phyloP scores from a whole-genome alignment of 1,284 basidiomycete species.

The Cryptococcus sp. region DNA sequence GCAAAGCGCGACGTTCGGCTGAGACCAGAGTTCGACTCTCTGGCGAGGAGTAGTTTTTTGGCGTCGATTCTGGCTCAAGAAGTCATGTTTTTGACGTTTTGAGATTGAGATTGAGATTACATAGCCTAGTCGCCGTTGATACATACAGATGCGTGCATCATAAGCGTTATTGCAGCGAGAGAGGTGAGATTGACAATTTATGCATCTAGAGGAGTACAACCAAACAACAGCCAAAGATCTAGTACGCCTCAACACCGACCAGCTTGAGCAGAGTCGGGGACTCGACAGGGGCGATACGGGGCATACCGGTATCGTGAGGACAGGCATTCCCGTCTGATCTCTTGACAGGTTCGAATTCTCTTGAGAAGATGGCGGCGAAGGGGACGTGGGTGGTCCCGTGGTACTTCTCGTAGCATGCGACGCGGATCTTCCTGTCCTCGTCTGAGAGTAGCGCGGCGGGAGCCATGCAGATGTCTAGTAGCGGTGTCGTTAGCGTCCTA shows the following conservation, averaged over 20 bases:
- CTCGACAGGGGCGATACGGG: conserved; percentile 2
- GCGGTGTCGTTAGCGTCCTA: background rate
- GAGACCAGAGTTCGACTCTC: conserved; percentile 38
- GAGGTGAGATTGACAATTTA: too few relatives aligned
- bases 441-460: conserved; percentile 25
- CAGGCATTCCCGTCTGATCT: conserved; percentile 21
- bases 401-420: conserved; percentile 17
- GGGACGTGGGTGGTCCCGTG: conserved; percentile 32
- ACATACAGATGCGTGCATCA: too few relatives aligned
- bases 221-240: background rate
- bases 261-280: conserved; percentile 6
- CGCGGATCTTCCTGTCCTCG: conserved; percentile 20
- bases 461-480: conserved; percentile 25
- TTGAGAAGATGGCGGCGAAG: conserved; percentile 23
- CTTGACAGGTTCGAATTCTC: conserved; percentile 15
- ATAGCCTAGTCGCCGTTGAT: too few relatives aligned
- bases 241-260: conserved; percentile 18
- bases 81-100: too few relatives aligned
- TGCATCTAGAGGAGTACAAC: too few relatives aligned
- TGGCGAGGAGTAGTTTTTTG: conserved; percentile 31
- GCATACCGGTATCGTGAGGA: conserved; percentile 25
- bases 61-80: background rate
- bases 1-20: conserved; percentile 9
- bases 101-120: too few relatives aligned
- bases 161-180: too few relatives aligned